phyloP scores from a whole-genome alignment of 208 protist species.

The Phytomonas sp. region DNA sequence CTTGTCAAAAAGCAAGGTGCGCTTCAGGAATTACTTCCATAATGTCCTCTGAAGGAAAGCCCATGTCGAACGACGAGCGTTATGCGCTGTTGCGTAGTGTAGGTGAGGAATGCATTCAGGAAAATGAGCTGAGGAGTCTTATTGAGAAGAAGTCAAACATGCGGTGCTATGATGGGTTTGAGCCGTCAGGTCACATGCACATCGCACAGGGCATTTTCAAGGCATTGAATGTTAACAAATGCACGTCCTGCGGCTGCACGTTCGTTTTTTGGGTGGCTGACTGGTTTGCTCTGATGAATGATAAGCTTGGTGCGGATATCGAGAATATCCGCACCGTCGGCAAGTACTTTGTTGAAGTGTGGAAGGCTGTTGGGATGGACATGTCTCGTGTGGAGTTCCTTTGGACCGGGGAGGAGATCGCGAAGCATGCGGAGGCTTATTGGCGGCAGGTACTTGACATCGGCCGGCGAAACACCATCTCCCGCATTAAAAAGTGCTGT shows the following conservation, averaged over 20 bases:
- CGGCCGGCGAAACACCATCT: slow-evolving; percentile 90
- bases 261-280: slow-evolving; percentile 99
- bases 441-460: slow-evolving; percentile 98
- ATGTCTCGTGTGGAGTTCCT: slow-evolving; percentile 95
- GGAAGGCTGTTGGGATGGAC: slow-evolving; percentile 98
- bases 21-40: not conserved
- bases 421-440: slow-evolving; percentile 89
- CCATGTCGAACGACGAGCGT: slow-evolving; percentile 36
- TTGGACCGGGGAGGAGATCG: slow-evolving; percentile 97
- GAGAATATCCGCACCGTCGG: slow-evolving; percentile 96
- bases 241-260: slow-evolving; percentile 91
- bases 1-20: not conserved
- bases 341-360: slow-evolving; percentile 97
- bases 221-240: slow-evolving; percentile 99
- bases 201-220: slow-evolving; percentile 99
- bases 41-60: not conserved
- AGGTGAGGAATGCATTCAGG: slow-evolving; percentile 95
- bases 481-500: slow-evolving; percentile 97
- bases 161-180: slow-evolving; percentile 98
- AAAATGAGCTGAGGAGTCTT: slow-evolving; percentile 88
- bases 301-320: slow-evolving; percentile 98
- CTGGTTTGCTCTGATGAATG: slow-evolving; percentile 99
- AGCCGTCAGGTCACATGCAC: slow-evolving; percentile 99
- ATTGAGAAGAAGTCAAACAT: slow-evolving; percentile 90
- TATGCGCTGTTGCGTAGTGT: slow-evolving; percentile 86